Base-by-base conservation (phyloP, 192 early-diverging fungal species). In the Chytriomyces sp. region DNA sequence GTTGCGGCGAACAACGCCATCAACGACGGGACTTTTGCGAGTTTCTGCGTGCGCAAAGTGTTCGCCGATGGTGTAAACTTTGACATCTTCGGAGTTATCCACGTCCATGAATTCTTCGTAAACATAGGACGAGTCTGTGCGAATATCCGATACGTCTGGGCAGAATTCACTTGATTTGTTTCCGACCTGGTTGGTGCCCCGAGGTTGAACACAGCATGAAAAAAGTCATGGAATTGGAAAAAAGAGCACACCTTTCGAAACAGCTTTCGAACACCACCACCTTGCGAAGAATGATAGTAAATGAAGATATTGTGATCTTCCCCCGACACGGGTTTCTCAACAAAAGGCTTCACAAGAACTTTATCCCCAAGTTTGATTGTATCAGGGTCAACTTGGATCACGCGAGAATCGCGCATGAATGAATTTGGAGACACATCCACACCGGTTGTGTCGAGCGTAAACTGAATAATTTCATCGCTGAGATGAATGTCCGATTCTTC, bases 251-350 rank as follows among this genome's bases (percentile, higher is more conserved):
- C 77, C 61, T 87, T 85, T 7, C 84, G 65, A 66, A 85, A 87
- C 44, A 85, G 78, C 50, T 77, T 80, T 18, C 84, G 67, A 7
- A 84, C 79, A 47, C 84, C 84, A 69, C 97, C 96, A 50, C 97
- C 97, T 65, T 89, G 86, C 62, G 86, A 85, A 20, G 84, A 78
- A 18, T 91, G 83, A 81, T 96, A 99, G 88, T 99, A 97, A 65
- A 99, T 96, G 86, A 93, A 90, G 66, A 99, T 95, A 80, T 97
- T 97, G 86, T 99, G 97, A 81, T 99, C 91, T 82, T 99, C 97
- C 26, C 96, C 92, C 44, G 92, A 91, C n/a, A 94, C 92, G 9
- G 97, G 97, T 78, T 99, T 99, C 78, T 99, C 97, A 16, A 99
- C 95, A 88, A 97, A 99, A 16, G 97, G 95, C 81, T 99, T 99